Conservation (phyloP, 495 filamentous ascomycete genomes). For the Talaromyces borbonicus region DNA sequence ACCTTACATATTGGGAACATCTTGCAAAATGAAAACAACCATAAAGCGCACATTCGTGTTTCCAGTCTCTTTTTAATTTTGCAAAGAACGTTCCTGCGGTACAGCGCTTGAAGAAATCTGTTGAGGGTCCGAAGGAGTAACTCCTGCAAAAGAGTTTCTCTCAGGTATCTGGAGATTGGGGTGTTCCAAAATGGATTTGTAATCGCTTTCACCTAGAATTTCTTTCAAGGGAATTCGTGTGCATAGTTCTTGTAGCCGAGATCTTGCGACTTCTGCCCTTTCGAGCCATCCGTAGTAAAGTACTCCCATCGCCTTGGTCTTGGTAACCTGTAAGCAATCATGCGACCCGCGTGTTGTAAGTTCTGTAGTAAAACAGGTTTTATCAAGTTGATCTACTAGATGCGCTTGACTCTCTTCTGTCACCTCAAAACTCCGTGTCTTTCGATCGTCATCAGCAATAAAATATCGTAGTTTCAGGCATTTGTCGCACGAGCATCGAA, state of each 20-base stretch:
- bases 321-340: not conserved
- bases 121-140: not conserved
- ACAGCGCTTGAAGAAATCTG: not conserved
- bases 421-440: not conserved
- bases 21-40: no score
- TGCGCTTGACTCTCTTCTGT: not conserved
- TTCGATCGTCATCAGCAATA: not conserved
- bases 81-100: slow-evolving; percentile 1
- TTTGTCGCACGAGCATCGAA: not conserved
- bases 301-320: not conserved
- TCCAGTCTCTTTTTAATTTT: no score
- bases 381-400: not conserved
- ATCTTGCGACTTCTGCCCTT: not conserved
- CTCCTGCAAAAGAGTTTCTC: not conserved
- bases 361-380: not conserved
- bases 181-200: not conserved
- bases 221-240: not conserved
- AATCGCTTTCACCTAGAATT: not conserved
- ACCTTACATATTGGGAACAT: no score
- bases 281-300: not conserved
- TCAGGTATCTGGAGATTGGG: not conserved
- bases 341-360: not conserved
- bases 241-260: not conserved
- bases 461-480: not conserved
- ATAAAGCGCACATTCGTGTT: no score